phyloP scores from a whole-genome alignment of 805 yeast genomes.

The Candida broadrunensis region DNA sequence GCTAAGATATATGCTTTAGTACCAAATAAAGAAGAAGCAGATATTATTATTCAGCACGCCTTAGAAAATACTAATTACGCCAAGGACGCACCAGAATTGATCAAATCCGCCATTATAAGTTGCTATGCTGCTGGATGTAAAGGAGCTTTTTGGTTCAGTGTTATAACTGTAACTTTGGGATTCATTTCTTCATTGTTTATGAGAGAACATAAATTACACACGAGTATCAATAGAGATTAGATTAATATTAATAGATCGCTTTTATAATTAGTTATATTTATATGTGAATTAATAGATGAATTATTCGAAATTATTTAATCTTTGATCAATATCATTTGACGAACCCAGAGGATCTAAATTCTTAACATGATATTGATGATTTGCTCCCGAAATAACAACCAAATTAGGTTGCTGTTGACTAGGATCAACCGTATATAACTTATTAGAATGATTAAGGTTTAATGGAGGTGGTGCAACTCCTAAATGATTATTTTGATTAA shows the following conservation, averaged over 20 bases:
- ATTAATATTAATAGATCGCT: neutral
- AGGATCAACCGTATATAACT: constrained; percentile 5
- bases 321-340: neutral
- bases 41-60: constrained; percentile 48
- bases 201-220: constrained; percentile 57
- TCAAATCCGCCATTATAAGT: constrained; percentile 42
- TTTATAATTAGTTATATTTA: neutral
- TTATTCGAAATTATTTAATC: neutral
- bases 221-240: constrained; percentile 45
- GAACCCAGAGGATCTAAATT: neutral
- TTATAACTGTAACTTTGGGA: constrained; percentile 38
- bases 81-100: constrained; percentile 50
- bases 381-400: constrained; percentile 14
- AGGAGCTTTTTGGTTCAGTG: constrained; percentile 50
- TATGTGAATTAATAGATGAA: neutral
- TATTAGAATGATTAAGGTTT: constrained; percentile 8
- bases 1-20: constrained; percentile 14
- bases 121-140: constrained; percentile 54
- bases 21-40: constrained; percentile 33
- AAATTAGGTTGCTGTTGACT: constrained; percentile 5
- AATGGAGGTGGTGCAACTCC: constrained; percentile 5
- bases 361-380: constrained; percentile 20
- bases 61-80: constrained; percentile 56
- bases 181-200: constrained; percentile 43
- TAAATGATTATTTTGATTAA: constrained; percentile 8